These are phyloP conservation scores for Phytophthora sojae DNA, from an alignment of 352 stramenopile genomes.

Conservation along the genomic window DNA sequence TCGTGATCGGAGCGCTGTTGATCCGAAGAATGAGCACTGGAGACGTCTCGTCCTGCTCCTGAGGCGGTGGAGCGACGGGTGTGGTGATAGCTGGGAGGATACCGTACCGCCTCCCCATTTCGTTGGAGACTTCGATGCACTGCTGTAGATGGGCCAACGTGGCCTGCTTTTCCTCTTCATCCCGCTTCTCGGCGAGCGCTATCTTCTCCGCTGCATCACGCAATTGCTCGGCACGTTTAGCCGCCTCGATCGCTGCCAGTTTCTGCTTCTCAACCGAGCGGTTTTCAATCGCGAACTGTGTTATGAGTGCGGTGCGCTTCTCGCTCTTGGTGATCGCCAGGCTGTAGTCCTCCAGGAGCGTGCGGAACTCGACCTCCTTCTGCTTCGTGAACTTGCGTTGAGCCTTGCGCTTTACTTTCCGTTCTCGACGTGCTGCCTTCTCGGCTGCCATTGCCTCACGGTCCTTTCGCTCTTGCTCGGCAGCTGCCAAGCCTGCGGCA, in stretches of 20 bases:
- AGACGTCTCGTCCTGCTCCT: slow-evolving; percentile 68
- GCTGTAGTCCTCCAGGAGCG: slow-evolving; percentile 55
- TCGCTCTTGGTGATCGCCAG: slow-evolving; percentile 49
- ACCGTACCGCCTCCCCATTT: slow-evolving; percentile 55
- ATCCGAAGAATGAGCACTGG: slow-evolving; percentile 59
- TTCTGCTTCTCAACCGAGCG: slow-evolving; percentile 27
- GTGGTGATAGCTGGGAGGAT: slow-evolving; percentile 68
- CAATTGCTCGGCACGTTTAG: slow-evolving; percentile 18
- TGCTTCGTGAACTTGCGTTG: slow-evolving; percentile 55
- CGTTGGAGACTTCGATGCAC: slow-evolving; percentile 44
- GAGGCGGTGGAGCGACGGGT: slow-evolving; percentile 23
- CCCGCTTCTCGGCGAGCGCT: slow-evolving; percentile 20
- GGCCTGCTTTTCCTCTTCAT: slow-evolving; percentile 25
- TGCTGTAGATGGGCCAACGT: slow-evolving; percentile 34
- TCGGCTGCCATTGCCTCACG: slow-evolving; percentile 30
- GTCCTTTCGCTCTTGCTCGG: slow-evolving; percentile 34
- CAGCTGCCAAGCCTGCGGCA: slow-evolving; percentile 31
- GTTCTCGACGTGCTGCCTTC: slow-evolving; percentile 48
- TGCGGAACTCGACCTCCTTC: slow-evolving; percentile 59
- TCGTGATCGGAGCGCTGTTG: slow-evolving; percentile 31
- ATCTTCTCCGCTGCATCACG: slow-evolving; percentile 22
- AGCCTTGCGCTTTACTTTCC: slow-evolving; percentile 52
- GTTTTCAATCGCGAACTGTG: slow-evolving; percentile 56
- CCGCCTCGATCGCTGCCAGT: slow-evolving; percentile 16
- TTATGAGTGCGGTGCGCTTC: slow-evolving; percentile 54